These are phyloP conservation scores for Aquilaria malaccensis DNA, from an alignment of 345 rosid genomes.

Conservation along the genomic window DNA sequence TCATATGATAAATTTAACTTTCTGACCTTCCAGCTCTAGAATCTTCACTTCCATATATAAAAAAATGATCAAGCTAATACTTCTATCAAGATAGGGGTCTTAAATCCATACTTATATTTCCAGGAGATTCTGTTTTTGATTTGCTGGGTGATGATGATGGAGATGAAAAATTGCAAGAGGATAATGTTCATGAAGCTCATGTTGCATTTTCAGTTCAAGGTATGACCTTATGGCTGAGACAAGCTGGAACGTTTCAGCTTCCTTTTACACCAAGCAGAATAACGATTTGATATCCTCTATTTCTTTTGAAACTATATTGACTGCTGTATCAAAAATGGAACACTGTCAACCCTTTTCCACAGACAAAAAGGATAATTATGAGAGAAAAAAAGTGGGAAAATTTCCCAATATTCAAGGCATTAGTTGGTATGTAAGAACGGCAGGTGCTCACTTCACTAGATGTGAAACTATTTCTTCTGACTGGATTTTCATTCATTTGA, in stretches of 20 bases:
- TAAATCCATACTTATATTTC: slow-evolving; percentile 11
- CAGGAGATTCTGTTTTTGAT: slow-evolving; percentile 68
- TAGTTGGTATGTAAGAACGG: too few relatives aligned
- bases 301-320: too few relatives aligned
- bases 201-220: slow-evolving; percentile 87
- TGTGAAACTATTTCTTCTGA: too few relatives aligned
- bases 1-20: slow-evolving; percentile 12
- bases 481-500: too few relatives aligned
- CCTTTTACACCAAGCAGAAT: too few relatives aligned
- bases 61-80: neutral
- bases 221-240: slow-evolving; percentile 18
- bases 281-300: too few relatives aligned
- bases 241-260: neutral
- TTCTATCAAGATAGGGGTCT: neutral
- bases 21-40: neutral
- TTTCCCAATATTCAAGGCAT: too few relatives aligned
- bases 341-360: too few relatives aligned
- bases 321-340: too few relatives aligned
- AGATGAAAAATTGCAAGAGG: slow-evolving; percentile 23
- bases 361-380: too few relatives aligned
- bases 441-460: too few relatives aligned
- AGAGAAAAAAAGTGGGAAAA: too few relatives aligned
- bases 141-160: slow-evolving; percentile 61
- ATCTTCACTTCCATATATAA: slow-evolving; percentile 5
- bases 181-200: slow-evolving; percentile 52